Base-by-base conservation (phyloP, 1,139 yeast genomes). In the Scheffersomyces lignicola region DNA sequence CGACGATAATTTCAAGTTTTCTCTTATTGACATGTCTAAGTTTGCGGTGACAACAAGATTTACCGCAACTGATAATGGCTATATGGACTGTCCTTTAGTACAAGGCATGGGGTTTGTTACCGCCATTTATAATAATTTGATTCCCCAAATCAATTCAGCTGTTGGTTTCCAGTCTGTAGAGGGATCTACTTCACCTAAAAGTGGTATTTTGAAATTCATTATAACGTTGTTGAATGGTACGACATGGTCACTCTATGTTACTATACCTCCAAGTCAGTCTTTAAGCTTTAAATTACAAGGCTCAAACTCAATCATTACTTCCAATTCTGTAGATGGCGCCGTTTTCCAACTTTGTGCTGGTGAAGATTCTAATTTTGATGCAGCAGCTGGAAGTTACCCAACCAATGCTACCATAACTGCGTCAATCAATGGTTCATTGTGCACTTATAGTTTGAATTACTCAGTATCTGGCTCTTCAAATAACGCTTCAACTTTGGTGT, bases 51-150 rank as follows among this genome's bases (percentile, higher is more conserved):
- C 55, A 11, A 54, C 71, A 2, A 48, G 47, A 15, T 41, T 62
- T 24, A 41, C 35, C 7, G 34, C 43, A 9, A 32, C 36, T 14
- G 44, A 49, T 15, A 44, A 48, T 11, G 47, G 48, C 18, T 38
- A 43, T 18, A 51, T 69, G 15, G 48, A 55, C 6, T 25, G 65
- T 21, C 75, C 75, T 1, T 51, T 69, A 34, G 65, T 58, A 13
- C 69, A 66, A 23, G 94, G 94, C 11, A 81, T 81, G 84, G 90
- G 90, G 0, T 77, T 82, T 40, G 60, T 80, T 10, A 77, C 87
- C 4, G 82, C 84, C 2, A 63, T 80, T 3, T 83, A 83, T 37
- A 52, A 56, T n/a, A 69, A 69, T 40, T 59, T 82, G 24, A 65
- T 65, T 6, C 83, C 89, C 1, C 62, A 69, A 17, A 54, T 83